These are phyloP conservation scores for Cymodocea nodosa DNA, from an alignment of 116 monocot genomes.

Conservation along the genomic window DNA sequence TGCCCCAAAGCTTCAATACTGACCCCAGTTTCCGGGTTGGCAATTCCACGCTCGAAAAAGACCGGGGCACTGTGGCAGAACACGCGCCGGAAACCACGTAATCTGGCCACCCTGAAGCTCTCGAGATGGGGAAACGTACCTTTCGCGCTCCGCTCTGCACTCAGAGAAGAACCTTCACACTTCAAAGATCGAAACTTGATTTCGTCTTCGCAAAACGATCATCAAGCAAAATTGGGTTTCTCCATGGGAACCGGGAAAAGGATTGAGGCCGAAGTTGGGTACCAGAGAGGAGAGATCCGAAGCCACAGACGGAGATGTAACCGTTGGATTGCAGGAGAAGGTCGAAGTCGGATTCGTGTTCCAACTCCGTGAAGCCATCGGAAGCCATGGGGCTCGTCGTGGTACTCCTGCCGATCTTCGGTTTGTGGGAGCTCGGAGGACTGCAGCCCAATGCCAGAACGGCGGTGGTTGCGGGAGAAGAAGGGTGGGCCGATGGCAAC, in stretches of 20 bases:
- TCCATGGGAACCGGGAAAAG: neutral
- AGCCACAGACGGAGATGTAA: conserved; percentile 66
- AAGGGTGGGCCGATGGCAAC: neutral
- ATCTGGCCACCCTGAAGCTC: conserved; percentile 49
- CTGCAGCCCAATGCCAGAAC: neutral
- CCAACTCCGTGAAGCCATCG: conserved; percentile 5
- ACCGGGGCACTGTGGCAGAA: conserved; percentile 85
- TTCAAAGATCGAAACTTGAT: neutral
- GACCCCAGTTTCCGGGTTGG: conserved; percentile 65
- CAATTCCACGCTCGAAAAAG: conserved; percentile 88
- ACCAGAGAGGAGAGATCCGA: conserved; percentile 97
- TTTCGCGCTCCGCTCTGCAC: conserved; percentile 76
- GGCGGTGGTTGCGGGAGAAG: no score
- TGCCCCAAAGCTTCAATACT: neutral
- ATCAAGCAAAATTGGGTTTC: neutral
- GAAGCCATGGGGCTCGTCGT: neutral
- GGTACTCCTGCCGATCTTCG: neutral
- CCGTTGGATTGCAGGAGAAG: conserved; percentile 39
- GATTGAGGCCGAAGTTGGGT: neutral
- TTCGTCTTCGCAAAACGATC: neutral
- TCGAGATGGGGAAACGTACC: conserved; percentile 82
- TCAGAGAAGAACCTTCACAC: neutral
- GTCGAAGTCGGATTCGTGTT: conserved; percentile 48
- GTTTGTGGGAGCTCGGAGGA: neutral
- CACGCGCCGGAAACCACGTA: conserved; percentile 78